phyloP scores from a whole-genome alignment of 1,284 basidiomycete genomes.

The Rhizoctonia solani region DNA sequence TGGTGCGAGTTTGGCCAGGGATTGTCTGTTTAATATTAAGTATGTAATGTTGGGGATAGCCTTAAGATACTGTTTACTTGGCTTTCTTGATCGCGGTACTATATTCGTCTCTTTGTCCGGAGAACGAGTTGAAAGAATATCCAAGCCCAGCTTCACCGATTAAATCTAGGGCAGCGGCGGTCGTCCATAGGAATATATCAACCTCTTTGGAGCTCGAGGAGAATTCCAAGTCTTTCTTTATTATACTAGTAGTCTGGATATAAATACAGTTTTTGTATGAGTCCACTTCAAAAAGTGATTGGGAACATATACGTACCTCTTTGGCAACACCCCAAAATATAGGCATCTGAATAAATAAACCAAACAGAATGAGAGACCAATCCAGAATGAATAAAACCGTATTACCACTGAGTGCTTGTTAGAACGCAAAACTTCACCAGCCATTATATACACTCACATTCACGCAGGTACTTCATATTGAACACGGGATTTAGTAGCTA shows the following conservation, averaged over 20 bases:
- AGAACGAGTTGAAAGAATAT: constrained; percentile 57
- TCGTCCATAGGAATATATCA: constrained; percentile 57
- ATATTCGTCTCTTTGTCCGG: constrained; percentile 53
- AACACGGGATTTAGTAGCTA: constrained; percentile 58
- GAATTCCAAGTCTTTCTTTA: constrained; percentile 37
- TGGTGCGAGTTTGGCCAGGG: background rate
- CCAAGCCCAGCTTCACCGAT: constrained; percentile 56
- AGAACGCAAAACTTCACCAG: background rate
- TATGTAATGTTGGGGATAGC: constrained; percentile 47
- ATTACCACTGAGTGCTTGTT: constrained; percentile 11
- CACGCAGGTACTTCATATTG: constrained; percentile 52
- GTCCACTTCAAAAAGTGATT: no score
- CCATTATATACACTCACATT: constrained; percentile 35
- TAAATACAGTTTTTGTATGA: constrained; percentile 41
- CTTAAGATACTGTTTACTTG: constrained; percentile 55
- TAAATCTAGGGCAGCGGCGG: constrained; percentile 55
- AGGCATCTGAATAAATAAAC: constrained; percentile 51
- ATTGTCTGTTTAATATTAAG: constrained; percentile 46
- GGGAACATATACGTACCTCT: no score
- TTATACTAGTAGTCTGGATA: constrained; percentile 39
- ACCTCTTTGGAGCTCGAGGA: constrained; percentile 45
- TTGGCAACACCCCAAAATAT: constrained; percentile 54
- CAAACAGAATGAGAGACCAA: background rate
- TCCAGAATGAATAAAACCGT: no score
- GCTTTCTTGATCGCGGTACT: constrained; percentile 54